Evolutionary conservation across 2,329 filamentous ascomycete genomes (phyloP), one percentile per base, ranked within the genome.

Genomic region (Cladosporium sp.): DNA sequence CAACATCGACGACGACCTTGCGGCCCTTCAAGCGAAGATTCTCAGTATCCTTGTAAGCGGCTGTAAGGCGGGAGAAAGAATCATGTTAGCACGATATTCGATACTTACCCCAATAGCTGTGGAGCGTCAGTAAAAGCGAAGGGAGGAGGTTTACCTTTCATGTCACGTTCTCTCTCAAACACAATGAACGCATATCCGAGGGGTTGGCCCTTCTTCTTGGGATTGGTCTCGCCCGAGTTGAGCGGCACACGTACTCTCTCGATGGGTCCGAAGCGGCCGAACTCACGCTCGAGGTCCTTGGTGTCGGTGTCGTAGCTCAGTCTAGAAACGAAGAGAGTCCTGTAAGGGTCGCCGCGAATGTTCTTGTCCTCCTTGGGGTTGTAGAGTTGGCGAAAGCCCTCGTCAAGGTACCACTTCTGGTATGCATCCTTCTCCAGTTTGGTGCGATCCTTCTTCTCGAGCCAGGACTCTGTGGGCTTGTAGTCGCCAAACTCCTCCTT

Each of bases 121-220:
- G 40, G 39, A 19, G 38, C 35, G 49, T 51, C 49, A 25, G 38
- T 41, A 33, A 16, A 20, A 42, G 22, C 11, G 13, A 22, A 27
- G 36, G 11, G 12, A 19, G 36, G 36, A 30, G 11, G 27, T 52
- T 43, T 94, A 96, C 91, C 90, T 89, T 94, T 94, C 91, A 97
- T 96, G 68, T 97, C 93, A 72, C 92, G 91, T 73, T 97, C 93
- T 69, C 88, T 85, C 72, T 97, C 92, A 67, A 92, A 98, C 49
- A 97, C 88, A 60, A 98, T 86, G 67, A 98, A 98, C 54, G 89
- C 93, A 70, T 98, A 98, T 55, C 93, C 93, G 63, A 85, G 80
- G 65, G 94, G 88, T 72, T 91, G 89, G 12, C 54, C 56, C 64
- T 71, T 74, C 50, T 78, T 81, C 69, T 78, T 85, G 64, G 80